These are phyloP conservation scores for Carex myosuroides DNA, from an alignment of 176 grass and related monocot species.

Conservation along the genomic window DNA sequence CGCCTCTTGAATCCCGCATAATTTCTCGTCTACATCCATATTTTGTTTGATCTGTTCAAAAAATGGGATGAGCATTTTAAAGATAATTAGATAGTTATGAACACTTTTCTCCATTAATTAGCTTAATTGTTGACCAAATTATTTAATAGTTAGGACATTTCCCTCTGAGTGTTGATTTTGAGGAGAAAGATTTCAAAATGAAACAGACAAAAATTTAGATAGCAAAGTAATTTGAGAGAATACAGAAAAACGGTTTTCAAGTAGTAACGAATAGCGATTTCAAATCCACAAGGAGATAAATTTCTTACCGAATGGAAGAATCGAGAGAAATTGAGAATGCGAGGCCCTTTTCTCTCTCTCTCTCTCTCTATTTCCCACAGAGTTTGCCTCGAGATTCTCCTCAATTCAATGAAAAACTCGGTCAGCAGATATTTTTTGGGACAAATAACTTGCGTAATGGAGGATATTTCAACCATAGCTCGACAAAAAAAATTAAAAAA, in stretches of 20 bases:
- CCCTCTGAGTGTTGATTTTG: neutral
- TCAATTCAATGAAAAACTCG: neutral
- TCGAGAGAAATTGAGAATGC: neutral
- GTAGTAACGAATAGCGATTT: neutral
- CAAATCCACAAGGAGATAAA: neutral
- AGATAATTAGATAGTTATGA: neutral
- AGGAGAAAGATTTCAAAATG: neutral
- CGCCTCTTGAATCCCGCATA: constrained; percentile 28
- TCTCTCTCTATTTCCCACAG: neutral
- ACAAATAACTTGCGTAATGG: neutral
- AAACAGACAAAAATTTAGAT: neutral
- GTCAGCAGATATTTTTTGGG: neutral
- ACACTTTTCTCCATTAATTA: neutral
- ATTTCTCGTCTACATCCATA: constrained; percentile 60
- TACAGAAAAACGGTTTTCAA: neutral
- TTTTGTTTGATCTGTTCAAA: constrained; percentile 19
- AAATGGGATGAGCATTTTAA: neutral
- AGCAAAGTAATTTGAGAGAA: neutral
- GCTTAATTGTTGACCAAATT: neutral
- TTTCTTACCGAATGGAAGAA: neutral
- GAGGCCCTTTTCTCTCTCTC: neutral
- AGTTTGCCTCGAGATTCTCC: neutral
- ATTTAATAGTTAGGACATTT: neutral
- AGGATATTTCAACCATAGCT: no score
- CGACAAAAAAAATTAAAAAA: neutral